phyloP scores from a whole-genome alignment of 2,329 filamentous ascomycete species.

The Apiospora marii region DNA sequence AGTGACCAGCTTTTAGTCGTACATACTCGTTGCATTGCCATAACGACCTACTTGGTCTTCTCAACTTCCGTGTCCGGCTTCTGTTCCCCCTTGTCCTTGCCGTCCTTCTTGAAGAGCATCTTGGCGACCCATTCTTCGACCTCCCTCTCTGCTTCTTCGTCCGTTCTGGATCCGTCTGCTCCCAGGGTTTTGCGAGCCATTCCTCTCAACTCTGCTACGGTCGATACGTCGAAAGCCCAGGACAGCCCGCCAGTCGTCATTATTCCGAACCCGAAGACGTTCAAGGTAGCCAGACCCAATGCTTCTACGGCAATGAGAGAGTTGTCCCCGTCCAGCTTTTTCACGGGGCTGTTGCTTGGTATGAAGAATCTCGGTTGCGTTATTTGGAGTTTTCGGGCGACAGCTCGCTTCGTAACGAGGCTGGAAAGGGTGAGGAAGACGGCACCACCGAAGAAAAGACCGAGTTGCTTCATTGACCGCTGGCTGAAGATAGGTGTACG shows the following conservation, averaged over 20 bases:
- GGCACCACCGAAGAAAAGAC: slow-evolving; percentile 77
- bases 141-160: slow-evolving; percentile 65
- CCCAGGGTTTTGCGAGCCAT: slow-evolving; percentile 55
- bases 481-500: slow-evolving; percentile 46
- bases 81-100: slow-evolving; percentile 36
- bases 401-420: slow-evolving; percentile 74
- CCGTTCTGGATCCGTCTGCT: slow-evolving; percentile 41
- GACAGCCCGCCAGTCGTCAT: slow-evolving; percentile 76
- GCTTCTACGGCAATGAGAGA: slow-evolving; percentile 82
- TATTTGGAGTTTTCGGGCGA: slow-evolving; percentile 67
- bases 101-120: slow-evolving; percentile 64
- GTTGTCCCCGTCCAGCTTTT: slow-evolving; percentile 63
- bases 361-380: slow-evolving; percentile 76
- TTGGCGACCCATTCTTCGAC: slow-evolving; percentile 69
- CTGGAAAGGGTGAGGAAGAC: slow-evolving; percentile 78
- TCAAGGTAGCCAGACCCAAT: slow-evolving; percentile 85
- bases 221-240: slow-evolving; percentile 80
- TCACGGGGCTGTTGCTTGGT: slow-evolving; percentile 57
- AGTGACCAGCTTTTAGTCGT: neutral
- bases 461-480: slow-evolving; percentile 67
- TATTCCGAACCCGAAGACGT: slow-evolving; percentile 79
- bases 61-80: slow-evolving; percentile 26
- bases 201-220: slow-evolving; percentile 68
- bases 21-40: slow-evolving; percentile 11
- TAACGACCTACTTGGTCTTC: slow-evolving; percentile 25